Base-by-base conservation (phyloP, 108 stramenopile genomes). In the Heterococcus sp. region DNA sequence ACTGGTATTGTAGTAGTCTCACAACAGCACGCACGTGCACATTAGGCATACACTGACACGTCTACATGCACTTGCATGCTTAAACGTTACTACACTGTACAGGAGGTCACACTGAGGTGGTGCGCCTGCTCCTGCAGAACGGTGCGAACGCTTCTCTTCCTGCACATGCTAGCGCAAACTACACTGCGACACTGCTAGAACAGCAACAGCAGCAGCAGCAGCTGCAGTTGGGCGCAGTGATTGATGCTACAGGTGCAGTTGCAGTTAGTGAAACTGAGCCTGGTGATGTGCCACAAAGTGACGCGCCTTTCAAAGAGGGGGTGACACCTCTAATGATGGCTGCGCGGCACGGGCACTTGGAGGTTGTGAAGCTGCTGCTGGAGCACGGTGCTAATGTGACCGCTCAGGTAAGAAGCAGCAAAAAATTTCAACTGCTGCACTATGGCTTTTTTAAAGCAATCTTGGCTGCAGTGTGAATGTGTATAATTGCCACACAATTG, bases 61-160 rank as follows among this genome's bases (percentile, higher is more conserved):
- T n/a, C n/a, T n/a, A n/a, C n/a, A n/a, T n/a, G n/a, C n/a, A n/a
- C n/a, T n/a, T n/a, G n/a, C n/a, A n/a, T n/a, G n/a, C n/a, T n/a
- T n/a, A n/a, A n/a, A n/a, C n/a, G n/a, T n/a, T n/a, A n/a, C n/a
- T n/a, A n/a, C n/a, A n/a, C n/a, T n/a, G n/a, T 0, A 94, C 95
- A 1, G 94, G 92, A 8, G 97, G 97, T 14, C 89, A 96, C 82
- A 76, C 88, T 2, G 93, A 94, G 30, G 66, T 74, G 4, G 84
- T 82, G 37, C 34, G 32, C 38, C 36, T 83, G 11, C 73, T 86
- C 40, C 81, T 85, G 30, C 32, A 68, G 4, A 68, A 28, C 35
- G 84, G 84, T 11, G 84, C 86, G 21, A 86, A 86, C 75, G 82
- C 73, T 29, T 37, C 33, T 27, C 82, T 21, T 21, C 46, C 14